phyloP scores from a whole-genome alignment of 1,284 basidiomycete genomes.

The Cryptococcus sp. region DNA sequence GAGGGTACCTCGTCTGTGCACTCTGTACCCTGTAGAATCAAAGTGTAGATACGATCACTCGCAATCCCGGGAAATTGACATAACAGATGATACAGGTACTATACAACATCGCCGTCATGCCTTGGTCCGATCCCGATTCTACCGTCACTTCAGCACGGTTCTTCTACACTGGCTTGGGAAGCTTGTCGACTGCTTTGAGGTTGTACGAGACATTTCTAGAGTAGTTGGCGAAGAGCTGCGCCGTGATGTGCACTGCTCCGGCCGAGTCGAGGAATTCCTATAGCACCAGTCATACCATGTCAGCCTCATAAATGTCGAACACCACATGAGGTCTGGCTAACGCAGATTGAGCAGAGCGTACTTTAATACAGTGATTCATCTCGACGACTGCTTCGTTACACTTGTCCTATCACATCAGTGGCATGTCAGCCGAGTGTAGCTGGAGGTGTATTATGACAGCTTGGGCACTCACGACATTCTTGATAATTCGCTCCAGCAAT shows the following conservation, averaged over 20 bases:
- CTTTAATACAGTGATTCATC: constrained; percentile 52
- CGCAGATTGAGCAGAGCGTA: constrained; percentile 15
- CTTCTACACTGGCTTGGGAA: constrained; percentile 42
- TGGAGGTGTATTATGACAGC: constrained; percentile 1
- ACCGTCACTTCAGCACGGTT: too few relatives aligned
- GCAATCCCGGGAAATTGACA: too few relatives aligned
- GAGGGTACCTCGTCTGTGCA: too few relatives aligned
- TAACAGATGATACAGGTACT: too few relatives aligned
- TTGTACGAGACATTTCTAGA: constrained; percentile 84
- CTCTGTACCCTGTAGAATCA: too few relatives aligned
- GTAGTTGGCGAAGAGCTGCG: constrained; percentile 77
- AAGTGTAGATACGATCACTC: too few relatives aligned
- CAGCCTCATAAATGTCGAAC: background rate
- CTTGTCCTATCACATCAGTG: constrained; percentile 40
- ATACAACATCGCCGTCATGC: too few relatives aligned
- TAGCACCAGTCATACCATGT: too few relatives aligned
- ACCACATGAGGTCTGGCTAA: background rate
- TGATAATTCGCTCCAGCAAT: constrained; percentile 82
- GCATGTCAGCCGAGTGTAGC: background rate
- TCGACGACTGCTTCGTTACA: constrained; percentile 53
- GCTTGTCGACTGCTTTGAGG: constrained; percentile 61
- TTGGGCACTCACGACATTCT: constrained; percentile 70
- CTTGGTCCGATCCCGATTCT: too few relatives aligned
- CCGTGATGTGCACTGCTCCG: constrained; percentile 64
- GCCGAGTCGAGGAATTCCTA: constrained; percentile 47